These are phyloP conservation scores for Claviceps pazoutovae DNA, from an alignment of 2,329 filamentous ascomycete species.

Conservation along the genomic window DNA sequence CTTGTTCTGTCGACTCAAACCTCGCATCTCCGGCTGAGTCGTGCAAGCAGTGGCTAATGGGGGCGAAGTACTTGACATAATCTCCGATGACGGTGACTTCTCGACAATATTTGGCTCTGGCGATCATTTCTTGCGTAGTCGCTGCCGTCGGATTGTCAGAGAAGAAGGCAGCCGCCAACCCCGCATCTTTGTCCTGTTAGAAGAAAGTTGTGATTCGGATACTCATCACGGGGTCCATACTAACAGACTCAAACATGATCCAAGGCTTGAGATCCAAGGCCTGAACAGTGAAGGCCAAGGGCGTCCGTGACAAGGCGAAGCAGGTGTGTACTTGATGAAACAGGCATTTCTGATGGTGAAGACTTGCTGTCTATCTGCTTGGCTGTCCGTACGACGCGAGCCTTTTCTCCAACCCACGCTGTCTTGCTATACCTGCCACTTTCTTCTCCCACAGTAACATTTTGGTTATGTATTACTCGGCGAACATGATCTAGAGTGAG, in stretches of 20 bases:
- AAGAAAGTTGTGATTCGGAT: neutral
- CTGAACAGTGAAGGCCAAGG: neutral
- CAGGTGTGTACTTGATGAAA: too few relatives aligned
- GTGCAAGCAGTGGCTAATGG: neutral
- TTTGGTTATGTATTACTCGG: too few relatives aligned
- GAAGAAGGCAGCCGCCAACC: constrained; percentile 7
- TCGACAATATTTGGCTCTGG: neutral
- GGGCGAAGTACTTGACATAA: neutral
- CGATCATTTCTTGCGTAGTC: neutral
- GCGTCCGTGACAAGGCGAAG: neutral
- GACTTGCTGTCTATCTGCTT: too few relatives aligned
- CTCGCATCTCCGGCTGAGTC: neutral
- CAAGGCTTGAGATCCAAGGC: neutral
- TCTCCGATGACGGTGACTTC: neutral
- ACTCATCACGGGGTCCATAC: neutral
- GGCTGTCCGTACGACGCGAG: too few relatives aligned
- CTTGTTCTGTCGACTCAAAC: neutral
- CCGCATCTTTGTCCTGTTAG: neutral
- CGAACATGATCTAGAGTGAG: too few relatives aligned
- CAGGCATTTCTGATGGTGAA: too few relatives aligned
- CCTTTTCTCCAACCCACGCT: too few relatives aligned
- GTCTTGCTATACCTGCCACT: too few relatives aligned
- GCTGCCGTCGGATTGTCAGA: neutral
- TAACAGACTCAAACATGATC: neutral
- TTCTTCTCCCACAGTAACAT: too few relatives aligned